Evolutionary conservation across 1,284 basidiomycete genomes (phyloP), one percentile per base, ranked within the genome.

Genomic region (Irpex sp.): DNA sequence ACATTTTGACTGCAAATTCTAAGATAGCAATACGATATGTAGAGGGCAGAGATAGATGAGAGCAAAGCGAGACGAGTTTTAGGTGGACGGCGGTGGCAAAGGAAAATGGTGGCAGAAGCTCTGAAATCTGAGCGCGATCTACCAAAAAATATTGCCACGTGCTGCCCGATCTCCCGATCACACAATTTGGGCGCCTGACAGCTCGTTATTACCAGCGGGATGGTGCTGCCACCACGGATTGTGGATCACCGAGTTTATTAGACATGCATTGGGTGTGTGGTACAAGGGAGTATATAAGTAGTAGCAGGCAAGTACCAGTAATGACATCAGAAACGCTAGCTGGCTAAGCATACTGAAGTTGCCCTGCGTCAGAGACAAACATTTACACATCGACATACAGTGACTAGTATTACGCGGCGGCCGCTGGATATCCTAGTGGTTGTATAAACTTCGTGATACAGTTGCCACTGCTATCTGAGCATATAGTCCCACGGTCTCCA

Each of bases 1-100:
- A 74, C 81, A 84, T 86, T 60, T 68, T 71, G 56, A 51, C 10
- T 10, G 9, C 21, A 51, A 21, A 23, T 16, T 51, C 21, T 18
- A 51, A 19, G 48, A 23, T 18, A 18, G 18, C 48, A 18, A 51
- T 51, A 23, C 16, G 10, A 18, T 18, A 10, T 16, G 14, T 51
- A 18, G 39, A 45, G 39, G 39, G n/a, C 39, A 45, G 48, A 51
- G 48, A 23, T 10, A 18, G 48, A 51, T 51, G 21, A 51, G 18
- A 6, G 48, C 19, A 18, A 51, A 51, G n/a, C n/a, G 48, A 18
- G 39, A 45, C 39, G n/a, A n/a, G 39, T 45, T 45, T 45, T 45
- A n/a, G 39, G 39, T 14, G 12, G 39, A 12, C 39, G 28, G 6
- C 28, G 2, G 28, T 45, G 39, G 48, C 18, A 18, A 21, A 18